phyloP scores from a whole-genome alignment of 371 early-diverging fungal genomes.

The Circinella umbellata region DNA sequence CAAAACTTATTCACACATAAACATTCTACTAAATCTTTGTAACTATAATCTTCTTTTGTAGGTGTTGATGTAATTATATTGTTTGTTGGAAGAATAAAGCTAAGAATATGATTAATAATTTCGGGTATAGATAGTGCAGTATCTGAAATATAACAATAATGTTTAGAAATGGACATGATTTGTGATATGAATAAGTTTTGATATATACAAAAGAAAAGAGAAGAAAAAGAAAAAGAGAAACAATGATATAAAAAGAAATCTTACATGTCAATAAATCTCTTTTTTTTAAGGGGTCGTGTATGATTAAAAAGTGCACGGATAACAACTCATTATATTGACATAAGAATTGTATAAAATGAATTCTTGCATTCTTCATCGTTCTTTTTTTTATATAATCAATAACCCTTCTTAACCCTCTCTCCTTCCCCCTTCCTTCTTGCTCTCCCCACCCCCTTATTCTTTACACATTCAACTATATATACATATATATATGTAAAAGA shows the following conservation, averaged over 20 bases:
- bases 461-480: too few relatives aligned
- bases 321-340: constrained; percentile 4
- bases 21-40: constrained; percentile 4
- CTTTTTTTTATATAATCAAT: too few relatives aligned
- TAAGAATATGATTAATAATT: constrained; percentile 40
- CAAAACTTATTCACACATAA: constrained; percentile 35
- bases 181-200: background rate
- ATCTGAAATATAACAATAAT: constrained; percentile 14
- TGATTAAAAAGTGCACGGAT: background rate
- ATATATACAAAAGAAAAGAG: background rate
- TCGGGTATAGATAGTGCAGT: constrained; percentile 41
- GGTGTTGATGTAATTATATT: background rate
- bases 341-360: too few relatives aligned
- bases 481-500: too few relatives aligned
- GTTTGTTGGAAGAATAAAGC: background rate
- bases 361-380: too few relatives aligned
- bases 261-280: background rate
- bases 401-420: too few relatives aligned
- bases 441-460: too few relatives aligned
- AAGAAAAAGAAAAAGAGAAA: background rate
- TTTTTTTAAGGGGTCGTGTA: too few relatives aligned
- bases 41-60: background rate
- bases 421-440: too few relatives aligned
- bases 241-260: constrained; percentile 8
- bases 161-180: background rate